Evolutionary conservation across 176 grass and related monocot species (phyloP), one percentile per base, ranked within the genome.

Genomic region (Calamus simplicifolius): DNA sequence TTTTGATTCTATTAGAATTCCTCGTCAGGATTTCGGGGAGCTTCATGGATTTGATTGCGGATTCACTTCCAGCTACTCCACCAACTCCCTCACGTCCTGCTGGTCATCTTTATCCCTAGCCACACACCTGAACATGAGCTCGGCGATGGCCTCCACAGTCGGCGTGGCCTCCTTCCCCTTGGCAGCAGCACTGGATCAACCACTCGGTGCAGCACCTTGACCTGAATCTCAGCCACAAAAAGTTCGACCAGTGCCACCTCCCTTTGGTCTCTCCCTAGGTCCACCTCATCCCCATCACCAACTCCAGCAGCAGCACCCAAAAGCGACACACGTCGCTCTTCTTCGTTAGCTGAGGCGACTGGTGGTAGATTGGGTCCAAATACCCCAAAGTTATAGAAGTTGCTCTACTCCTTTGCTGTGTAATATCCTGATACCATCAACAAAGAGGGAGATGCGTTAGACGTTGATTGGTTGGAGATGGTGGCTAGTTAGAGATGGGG

Each of bases 241-340:
- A 80, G 82, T 53, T 98, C 88, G 0, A 79, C 88, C 27, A 92
- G 64, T 27, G 93, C 77, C 16, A 85, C 80, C 58, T 98, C 88
- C 58, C 84, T 75, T 31, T 88, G 77, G 61, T 98, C 87, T 74
- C 88, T 78, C 62, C 70, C 75, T 59, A 92, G 75, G 55, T 92
- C 93, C 28, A 98, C 84, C 18, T 62, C 10, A 98, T 75, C 49
- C 88, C 94, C 10, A 79, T 98, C 68, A 98, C 79, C 27, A 98
- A 73, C 73, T 98, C 94, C 52, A 92, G 69, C 58, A 98, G 71
- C 67, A 98, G 81, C 19, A 98, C 94, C 26, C 94, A 84, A 25
- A 98, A 89, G 82, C 94, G 92, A 75, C 93, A 92, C 52, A 98
- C 81, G 56, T 98, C 88, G 67, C 88, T 98, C 79, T 92, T 98